A percentile compares a stretch with the other conserved stretches of the same genome.
Conservation (phyloP, 495 filamentous ascomycete species). For the Ramalina intermedia region DNA sequence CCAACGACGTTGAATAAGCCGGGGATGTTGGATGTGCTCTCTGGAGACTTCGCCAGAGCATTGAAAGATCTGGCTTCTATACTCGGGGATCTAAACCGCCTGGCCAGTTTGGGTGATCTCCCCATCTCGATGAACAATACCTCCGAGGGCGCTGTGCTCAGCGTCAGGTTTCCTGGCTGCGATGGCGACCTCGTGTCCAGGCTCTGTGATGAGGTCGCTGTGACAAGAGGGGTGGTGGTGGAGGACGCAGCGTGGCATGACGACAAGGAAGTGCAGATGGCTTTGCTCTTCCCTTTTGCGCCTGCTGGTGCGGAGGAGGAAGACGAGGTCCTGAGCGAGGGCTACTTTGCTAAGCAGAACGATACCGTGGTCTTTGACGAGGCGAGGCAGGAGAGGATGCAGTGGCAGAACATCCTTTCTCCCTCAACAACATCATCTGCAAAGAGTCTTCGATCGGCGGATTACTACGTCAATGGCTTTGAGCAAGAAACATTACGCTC, state of each 20-base stretch:
- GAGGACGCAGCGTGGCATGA: conserved; percentile 65
- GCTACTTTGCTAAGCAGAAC: conserved; percentile 17
- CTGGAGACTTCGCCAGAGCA: conserved; percentile 76
- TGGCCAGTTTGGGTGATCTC: conserved; percentile 66
- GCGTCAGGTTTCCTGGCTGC: conserved; percentile 82
- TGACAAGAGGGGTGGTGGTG: conserved; percentile 57
- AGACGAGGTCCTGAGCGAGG: conserved; percentile 4
- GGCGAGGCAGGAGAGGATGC: conserved; percentile 24
- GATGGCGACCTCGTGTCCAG: conserved; percentile 70
- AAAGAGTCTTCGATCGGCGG: conserved; percentile 15
- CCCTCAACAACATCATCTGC: conserved; percentile 12
- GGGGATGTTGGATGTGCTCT: conserved; percentile 69
- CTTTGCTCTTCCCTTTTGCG: conserved; percentile 75
- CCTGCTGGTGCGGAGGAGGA: conserved; percentile 27
- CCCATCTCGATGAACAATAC: conserved; percentile 52
- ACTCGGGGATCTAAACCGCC: conserved; percentile 64
- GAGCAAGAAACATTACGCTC: conserved; percentile 9
- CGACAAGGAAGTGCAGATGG: conserved; percentile 49
- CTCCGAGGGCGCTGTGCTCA: conserved; percentile 35
- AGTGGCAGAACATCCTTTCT: conserved; percentile 46
- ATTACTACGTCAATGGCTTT: conserved; percentile 16
- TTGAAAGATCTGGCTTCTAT: conserved; percentile 69
- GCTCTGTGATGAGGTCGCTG: conserved; percentile 73
- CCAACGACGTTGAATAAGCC: conserved; percentile 51
- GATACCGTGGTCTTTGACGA: conserved; percentile 10